Evolutionary conservation across 2,329 filamentous ascomycete species (phyloP).

Genomic region (Cercospora brassicicola): DNA sequence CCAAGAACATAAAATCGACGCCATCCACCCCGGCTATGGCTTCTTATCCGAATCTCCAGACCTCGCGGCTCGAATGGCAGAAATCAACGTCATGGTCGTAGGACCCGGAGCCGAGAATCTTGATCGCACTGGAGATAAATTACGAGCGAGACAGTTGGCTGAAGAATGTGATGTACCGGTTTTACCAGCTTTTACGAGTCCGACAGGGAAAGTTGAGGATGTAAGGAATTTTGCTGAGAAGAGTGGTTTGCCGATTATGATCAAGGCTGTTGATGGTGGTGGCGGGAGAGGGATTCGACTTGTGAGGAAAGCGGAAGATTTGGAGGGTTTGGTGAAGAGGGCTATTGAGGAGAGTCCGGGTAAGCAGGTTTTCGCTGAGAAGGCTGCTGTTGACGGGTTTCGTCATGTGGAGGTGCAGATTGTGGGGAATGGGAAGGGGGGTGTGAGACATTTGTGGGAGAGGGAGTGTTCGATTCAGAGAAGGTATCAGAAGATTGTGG

Average conservation of each 20-base stretch:
- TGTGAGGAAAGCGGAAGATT: constrained; percentile 46
- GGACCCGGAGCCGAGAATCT: constrained; percentile 60
- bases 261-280: constrained; percentile 66
- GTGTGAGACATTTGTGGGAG: constrained; percentile 59
- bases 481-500: constrained; percentile 62
- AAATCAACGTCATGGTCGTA: constrained; percentile 52
- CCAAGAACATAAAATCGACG: constrained; percentile 54
- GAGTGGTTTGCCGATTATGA: constrained; percentile 58
- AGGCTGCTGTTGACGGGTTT: constrained; percentile 62
- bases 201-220: constrained; percentile 47
- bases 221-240: constrained; percentile 59
- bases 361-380: constrained; percentile 59
- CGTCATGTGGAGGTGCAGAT: constrained; percentile 64
- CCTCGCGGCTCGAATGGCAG: constrained; percentile 52
- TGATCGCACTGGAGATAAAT: constrained; percentile 57
- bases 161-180: constrained; percentile 55
- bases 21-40: constrained; percentile 61
- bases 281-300: constrained; percentile 62
- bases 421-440: constrained; percentile 56
- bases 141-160: constrained; percentile 55
- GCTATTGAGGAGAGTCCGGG: constrained; percentile 61
- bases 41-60: constrained; percentile 61
- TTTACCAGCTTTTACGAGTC: constrained; percentile 48
- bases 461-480: constrained; percentile 62
- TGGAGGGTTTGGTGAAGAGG: constrained; percentile 51